phyloP scores from a whole-genome alignment of 2,329 filamentous ascomycete genomes.

The Colletotrichum abscissum region DNA sequence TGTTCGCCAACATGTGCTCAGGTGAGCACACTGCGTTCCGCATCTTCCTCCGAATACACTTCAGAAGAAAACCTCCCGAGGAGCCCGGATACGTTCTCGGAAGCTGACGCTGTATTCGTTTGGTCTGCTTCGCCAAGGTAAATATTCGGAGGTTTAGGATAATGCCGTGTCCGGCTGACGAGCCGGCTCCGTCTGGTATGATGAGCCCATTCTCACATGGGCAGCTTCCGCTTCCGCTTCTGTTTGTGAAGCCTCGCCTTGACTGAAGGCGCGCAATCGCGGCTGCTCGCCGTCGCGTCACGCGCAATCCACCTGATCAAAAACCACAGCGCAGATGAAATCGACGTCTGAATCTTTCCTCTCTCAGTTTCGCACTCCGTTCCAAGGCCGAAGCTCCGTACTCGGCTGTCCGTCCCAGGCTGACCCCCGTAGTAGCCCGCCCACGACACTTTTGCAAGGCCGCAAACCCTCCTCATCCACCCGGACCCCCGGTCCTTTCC shows the following conservation, averaged over 20 bases:
- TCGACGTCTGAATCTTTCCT: not conserved
- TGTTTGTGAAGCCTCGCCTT: not conserved
- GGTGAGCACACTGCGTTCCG: not conserved
- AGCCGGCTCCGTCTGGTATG: not conserved
- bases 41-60: not conserved
- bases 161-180: not conserved
- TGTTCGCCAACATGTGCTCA: not conserved
- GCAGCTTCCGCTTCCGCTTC: not conserved
- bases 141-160: not conserved
- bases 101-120: not conserved
- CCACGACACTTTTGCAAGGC: not conserved
- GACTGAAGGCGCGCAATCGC: not conserved
- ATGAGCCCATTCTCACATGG: not conserved
- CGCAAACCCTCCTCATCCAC: not conserved
- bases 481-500: conserved; percentile 1
- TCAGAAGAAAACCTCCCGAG: not conserved
- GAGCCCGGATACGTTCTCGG: not conserved
- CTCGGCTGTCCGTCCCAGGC: not conserved
- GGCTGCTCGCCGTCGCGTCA: not conserved
- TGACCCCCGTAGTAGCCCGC: not conserved
- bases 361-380: not conserved
- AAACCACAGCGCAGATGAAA: not conserved
- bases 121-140: not conserved
- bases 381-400: not conserved
- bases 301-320: not conserved